These are phyloP conservation scores for Pelargonium cotyledonis DNA, from an alignment of 441 rosid genomes.

Conservation along the genomic window DNA sequence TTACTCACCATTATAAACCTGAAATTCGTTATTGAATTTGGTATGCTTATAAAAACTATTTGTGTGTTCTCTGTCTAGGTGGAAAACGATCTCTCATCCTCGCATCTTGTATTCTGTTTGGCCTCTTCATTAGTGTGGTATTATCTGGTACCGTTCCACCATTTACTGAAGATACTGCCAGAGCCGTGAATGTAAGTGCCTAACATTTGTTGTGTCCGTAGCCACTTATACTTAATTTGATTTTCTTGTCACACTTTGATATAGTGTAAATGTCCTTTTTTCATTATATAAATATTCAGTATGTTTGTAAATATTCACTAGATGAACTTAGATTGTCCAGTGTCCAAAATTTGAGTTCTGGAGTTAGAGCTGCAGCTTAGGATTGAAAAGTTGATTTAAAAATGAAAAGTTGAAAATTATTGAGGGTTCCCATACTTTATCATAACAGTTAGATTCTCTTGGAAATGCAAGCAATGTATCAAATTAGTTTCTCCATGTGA, in stretches of 20 bases:
- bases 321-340: neutral
- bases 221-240: neutral
- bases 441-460: neutral
- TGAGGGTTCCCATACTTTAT: too few species aligned
- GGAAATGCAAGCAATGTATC: conserved; percentile 1
- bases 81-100: conserved; percentile 54
- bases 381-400: neutral
- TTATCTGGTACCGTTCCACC: conserved; percentile 62
- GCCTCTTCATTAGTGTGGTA: conserved; percentile 49
- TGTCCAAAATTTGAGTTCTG: neutral
- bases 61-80: conserved; percentile 36
- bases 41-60: neutral
- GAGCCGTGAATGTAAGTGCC: conserved; percentile 79
- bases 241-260: neutral
- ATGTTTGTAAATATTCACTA: neutral
- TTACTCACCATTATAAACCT: too few species aligned
- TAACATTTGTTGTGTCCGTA: conserved; percentile 8
- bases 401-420: neutral
- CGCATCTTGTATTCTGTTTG: conserved; percentile 40
- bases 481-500: conserved; percentile 8
- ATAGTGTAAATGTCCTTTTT: neutral
- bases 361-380: neutral
- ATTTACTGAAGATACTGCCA: conserved; percentile 65
- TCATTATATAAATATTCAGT: neutral
- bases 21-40: too few species aligned